Conservation (phyloP, 768 basidiomycete genomes). For the Psilocybe cubensis region DNA sequence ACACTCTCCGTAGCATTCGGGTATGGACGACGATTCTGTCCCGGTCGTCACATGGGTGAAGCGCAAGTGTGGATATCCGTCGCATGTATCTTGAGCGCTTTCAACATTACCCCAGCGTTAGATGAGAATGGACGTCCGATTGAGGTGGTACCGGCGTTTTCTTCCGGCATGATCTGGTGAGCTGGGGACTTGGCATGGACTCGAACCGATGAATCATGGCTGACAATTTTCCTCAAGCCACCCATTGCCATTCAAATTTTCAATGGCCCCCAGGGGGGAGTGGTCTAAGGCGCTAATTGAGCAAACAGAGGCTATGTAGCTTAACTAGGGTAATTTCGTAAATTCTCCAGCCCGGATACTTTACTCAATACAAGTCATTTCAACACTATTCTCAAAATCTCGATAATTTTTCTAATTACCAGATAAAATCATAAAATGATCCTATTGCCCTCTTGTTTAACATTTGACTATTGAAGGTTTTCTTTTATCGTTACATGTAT, state of each 20-base stretch:
- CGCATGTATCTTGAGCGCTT: slow-evolving; percentile 45
- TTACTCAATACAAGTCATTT: too few relatives aligned
- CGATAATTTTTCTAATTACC: too few relatives aligned
- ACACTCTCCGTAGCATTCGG: slow-evolving; percentile 43
- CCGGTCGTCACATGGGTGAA: slow-evolving; percentile 49
- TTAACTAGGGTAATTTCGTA: too few relatives aligned
- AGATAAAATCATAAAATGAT: too few relatives aligned
- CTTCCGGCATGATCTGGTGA: slow-evolving; percentile 49
- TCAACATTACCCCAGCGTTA: slow-evolving; percentile 39
- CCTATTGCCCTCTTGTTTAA: too few relatives aligned
- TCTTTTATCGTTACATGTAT: too few relatives aligned
- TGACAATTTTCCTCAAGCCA: slow-evolving; percentile 23
- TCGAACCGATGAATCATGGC: background rate
- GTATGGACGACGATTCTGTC: slow-evolving; percentile 50
- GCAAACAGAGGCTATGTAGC: slow-evolving; percentile 35
- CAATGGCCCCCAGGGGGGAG: slow-evolving; percentile 33
- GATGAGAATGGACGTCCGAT: slow-evolving; percentile 38
- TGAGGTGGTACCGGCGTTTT: slow-evolving; percentile 36
- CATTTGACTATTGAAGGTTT: too few relatives aligned
- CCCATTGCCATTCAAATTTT: slow-evolving; percentile 36
- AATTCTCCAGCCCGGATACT: too few relatives aligned
- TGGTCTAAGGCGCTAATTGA: slow-evolving; percentile 30
- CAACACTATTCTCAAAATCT: too few relatives aligned
- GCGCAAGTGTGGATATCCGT: slow-evolving; percentile 49
- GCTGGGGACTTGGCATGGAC: background rate